A percentile compares a stretch with the other conserved stretches of the same genome.
These are phyloP conservation scores for Leccinum boreale DNA, from an alignment of 768 basidiomycete genomes.

Conservation along the genomic window DNA sequence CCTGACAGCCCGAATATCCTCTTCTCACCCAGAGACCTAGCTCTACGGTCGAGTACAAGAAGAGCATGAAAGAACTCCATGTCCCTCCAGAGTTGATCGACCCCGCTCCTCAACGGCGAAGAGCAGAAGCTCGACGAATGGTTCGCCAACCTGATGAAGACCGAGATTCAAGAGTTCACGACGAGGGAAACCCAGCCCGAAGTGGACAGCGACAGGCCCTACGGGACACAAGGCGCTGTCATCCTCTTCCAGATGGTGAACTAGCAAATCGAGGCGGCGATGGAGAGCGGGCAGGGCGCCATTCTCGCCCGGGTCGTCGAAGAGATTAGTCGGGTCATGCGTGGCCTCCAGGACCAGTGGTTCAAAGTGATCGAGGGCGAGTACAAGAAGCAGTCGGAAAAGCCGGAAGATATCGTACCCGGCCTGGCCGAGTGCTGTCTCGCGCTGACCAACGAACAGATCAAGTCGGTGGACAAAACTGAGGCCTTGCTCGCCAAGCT, in stretches of 20 bases:
- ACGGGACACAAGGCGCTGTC: too few species aligned
- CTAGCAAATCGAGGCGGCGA: too few species aligned
- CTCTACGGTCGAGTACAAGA: constrained; percentile 63
- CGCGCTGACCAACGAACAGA: too few species aligned
- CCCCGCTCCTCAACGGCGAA: constrained; percentile 87
- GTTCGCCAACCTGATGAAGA: constrained; percentile 90
- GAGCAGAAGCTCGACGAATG: constrained; percentile 99
- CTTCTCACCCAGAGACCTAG: too few species aligned
- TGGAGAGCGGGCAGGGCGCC: too few species aligned
- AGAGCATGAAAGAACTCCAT: constrained; percentile 91
- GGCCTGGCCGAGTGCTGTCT: constrained; percentile 25
- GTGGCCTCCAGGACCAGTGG: constrained; percentile 59
- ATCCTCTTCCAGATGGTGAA: too few species aligned
- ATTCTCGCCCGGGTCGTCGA: too few species aligned
- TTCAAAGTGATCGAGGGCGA: constrained; percentile 77
- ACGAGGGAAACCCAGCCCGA: constrained; percentile 48
- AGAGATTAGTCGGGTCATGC: too few species aligned
- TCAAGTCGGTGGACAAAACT: constrained; percentile 77
- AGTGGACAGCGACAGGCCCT: too few species aligned
- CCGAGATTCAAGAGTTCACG: constrained; percentile 74
- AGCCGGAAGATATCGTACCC: constrained; percentile 83
- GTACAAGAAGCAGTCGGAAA: constrained; percentile 82
- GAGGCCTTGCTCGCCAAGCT: constrained; percentile 83
- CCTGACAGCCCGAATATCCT: too few species aligned
- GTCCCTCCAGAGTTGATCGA: constrained; percentile 78